A percentile compares a stretch with the other conserved stretches of the same genome.
Evolutionary conservation across 345 rosid species (phyloP).

Genomic region (Pseudoturritis turrita): DNA sequence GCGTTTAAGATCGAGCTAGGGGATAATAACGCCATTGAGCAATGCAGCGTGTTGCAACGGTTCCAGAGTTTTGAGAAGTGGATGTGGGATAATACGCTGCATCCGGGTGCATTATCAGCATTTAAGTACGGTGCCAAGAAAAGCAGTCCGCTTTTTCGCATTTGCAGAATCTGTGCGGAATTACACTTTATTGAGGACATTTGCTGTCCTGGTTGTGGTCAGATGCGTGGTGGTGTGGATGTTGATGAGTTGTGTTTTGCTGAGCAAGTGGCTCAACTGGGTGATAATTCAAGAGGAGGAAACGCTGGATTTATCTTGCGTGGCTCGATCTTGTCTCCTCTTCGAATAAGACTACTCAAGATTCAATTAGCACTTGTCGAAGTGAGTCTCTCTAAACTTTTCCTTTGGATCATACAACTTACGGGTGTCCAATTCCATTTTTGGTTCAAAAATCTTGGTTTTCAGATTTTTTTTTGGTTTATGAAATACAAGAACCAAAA

Average conservation of each 20-base stretch:
- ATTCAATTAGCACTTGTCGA: constrained; percentile 59
- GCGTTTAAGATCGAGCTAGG: constrained; percentile 61
- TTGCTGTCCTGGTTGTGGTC: constrained; percentile 53
- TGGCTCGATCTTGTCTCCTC: constrained; percentile 41
- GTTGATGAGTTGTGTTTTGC: constrained; percentile 36
- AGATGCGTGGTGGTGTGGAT: constrained; percentile 25
- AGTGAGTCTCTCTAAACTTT: constrained; percentile 36
- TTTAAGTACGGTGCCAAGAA: constrained; percentile 54
- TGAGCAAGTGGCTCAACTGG: constrained; percentile 42
- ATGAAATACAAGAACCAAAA: not conserved
- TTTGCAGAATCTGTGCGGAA: constrained; percentile 56
- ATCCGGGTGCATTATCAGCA: constrained; percentile 40
- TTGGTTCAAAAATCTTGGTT: not conserved
- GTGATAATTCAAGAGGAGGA: constrained; percentile 23
- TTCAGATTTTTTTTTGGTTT: not conserved
- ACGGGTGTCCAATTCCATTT: not conserved
- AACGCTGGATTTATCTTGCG: constrained; percentile 12
- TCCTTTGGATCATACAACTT: not conserved
- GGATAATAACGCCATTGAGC: constrained; percentile 43
- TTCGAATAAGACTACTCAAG: constrained; percentile 60
- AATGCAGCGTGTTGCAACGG: constrained; percentile 46
- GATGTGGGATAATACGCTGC: constrained; percentile 47
- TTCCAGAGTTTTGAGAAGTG: constrained; percentile 74
- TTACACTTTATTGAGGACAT: constrained; percentile 39
- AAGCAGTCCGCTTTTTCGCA: constrained; percentile 40